Percentiles rank a stretch among this genome's conserved stretches.
These are phyloP conservation scores for Xylariaceae sp. DNA, from an alignment of 2,329 filamentous ascomycete species.

Conservation along the genomic window DNA sequence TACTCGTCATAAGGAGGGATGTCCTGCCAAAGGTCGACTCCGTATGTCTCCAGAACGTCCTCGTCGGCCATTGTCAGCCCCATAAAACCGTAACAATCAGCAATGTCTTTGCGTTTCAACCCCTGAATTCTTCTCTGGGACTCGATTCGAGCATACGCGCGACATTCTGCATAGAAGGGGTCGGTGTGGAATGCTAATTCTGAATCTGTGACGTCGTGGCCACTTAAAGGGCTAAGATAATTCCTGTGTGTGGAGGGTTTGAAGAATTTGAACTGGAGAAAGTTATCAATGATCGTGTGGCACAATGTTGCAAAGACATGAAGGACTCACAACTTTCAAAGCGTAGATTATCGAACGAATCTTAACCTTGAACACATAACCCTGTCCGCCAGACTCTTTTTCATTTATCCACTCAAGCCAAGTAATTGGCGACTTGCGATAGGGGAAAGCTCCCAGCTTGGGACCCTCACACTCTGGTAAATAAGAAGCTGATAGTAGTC, in stretches of 20 bases:
- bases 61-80: conserved; percentile 8
- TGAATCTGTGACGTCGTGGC: conserved; percentile 5
- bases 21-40: conserved; percentile 12
- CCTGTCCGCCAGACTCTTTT: conserved; percentile 1
- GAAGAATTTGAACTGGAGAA: conserved; percentile 14
- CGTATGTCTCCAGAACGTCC: background rate
- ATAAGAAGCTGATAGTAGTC: background rate
- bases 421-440: conserved; percentile 1
- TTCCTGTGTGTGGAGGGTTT: conserved; percentile 1
- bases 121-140: background rate
- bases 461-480: conserved; percentile 6
- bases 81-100: conserved; percentile 9
- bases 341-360: conserved; percentile 9
- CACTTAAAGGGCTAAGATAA: background rate
- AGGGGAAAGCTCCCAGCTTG: conserved; percentile 5
- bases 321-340: conserved; percentile 11
- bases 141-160: conserved; percentile 14
- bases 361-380: conserved; percentile 11
- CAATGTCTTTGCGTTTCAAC: conserved; percentile 4
- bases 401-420: conserved; percentile 2
- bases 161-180: conserved; percentile 15
- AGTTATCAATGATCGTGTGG: background rate
- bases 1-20: conserved; percentile 8
- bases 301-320: background rate
- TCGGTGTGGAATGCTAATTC: conserved; percentile 11